A percentile compares a stretch with the other conserved stretches of the same genome.
Evolutionary conservation across 179 eudicot species (phyloP).

Genomic region (Spergularia azorica): DNA sequence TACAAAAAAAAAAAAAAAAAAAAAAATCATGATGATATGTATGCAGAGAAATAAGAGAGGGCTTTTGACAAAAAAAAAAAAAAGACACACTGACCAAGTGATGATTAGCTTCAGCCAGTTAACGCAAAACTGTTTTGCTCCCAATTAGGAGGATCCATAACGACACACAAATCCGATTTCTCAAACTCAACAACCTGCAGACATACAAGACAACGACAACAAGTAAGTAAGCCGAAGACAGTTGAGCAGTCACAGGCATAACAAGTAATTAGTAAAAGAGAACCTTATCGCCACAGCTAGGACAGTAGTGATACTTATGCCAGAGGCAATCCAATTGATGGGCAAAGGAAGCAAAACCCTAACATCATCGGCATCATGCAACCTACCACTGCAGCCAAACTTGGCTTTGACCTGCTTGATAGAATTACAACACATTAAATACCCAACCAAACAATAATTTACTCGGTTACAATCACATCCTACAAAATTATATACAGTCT

Average conservation of each 20-base stretch:
- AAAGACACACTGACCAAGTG: slow-evolving; percentile 15
- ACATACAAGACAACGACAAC: neutral
- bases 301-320: slow-evolving; percentile 95
- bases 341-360: slow-evolving; percentile 81
- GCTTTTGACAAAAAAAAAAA: no score
- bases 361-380: slow-evolving; percentile 86
- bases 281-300: slow-evolving; percentile 75
- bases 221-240: neutral
- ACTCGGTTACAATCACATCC: no score
- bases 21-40: no score
- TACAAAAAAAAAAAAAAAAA: no score
- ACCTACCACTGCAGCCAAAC: slow-evolving; percentile 75
- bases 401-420: slow-evolving; percentile 74
- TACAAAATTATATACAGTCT: no score
- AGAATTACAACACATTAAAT: no score
- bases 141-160: slow-evolving; percentile 88
- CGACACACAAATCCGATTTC: slow-evolving; percentile 65
- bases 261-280: neutral
- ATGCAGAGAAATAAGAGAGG: neutral
- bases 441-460: no score
- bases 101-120: slow-evolving; percentile 21
- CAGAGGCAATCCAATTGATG: slow-evolving; percentile 90
- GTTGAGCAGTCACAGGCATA: no score
- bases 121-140: slow-evolving; percentile 65
- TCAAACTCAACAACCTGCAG: slow-evolving; percentile 72